Conservation (phyloP, 768 basidiomycete genomes). For the Russula compacta region DNA sequence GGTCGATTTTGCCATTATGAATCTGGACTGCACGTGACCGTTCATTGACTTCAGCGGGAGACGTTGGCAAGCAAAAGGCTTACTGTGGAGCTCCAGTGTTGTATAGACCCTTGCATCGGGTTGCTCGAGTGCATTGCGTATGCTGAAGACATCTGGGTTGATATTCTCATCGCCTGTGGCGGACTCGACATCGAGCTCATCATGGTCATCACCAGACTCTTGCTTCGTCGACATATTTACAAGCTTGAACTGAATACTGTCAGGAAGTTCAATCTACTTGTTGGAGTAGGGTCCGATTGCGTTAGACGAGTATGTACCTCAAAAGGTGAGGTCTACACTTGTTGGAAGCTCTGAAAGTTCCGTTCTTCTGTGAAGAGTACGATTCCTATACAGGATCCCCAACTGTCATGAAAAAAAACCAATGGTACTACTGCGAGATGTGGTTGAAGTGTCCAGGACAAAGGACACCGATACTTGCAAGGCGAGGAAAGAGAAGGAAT, state of each 20-base stretch:
- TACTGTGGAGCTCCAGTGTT: slow-evolving; percentile 23
- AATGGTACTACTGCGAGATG: too few relatives aligned
- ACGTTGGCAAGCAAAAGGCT: not conserved
- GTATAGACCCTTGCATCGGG: slow-evolving; percentile 23
- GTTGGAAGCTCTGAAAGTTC: not conserved
- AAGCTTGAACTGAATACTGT: not conserved
- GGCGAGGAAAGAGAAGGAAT: too few relatives aligned
- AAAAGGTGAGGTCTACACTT: not conserved
- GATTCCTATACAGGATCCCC: not conserved
- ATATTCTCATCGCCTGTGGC: slow-evolving; percentile 16
- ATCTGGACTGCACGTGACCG: slow-evolving; percentile 41
- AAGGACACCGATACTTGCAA: too few relatives aligned
- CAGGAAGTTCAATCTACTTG: not conserved
- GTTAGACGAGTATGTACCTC: not conserved
- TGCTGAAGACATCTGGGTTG: slow-evolving; percentile 18
- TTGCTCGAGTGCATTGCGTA: slow-evolving; percentile 21
- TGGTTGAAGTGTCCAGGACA: too few relatives aligned
- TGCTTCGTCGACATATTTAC: slow-evolving; percentile 1
- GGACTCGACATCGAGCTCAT: slow-evolving; percentile 17
- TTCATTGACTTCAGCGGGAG: not conserved
- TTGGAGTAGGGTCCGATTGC: not conserved
- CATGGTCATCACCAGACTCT: slow-evolving; percentile 6
- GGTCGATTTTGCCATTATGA: slow-evolving; percentile 60
- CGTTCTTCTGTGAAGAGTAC: not conserved
- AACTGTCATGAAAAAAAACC: too few relatives aligned